phyloP scores from a whole-genome alignment of 2,329 filamentous ascomycete genomes.

The Cordyceps fumosorosea region DNA sequence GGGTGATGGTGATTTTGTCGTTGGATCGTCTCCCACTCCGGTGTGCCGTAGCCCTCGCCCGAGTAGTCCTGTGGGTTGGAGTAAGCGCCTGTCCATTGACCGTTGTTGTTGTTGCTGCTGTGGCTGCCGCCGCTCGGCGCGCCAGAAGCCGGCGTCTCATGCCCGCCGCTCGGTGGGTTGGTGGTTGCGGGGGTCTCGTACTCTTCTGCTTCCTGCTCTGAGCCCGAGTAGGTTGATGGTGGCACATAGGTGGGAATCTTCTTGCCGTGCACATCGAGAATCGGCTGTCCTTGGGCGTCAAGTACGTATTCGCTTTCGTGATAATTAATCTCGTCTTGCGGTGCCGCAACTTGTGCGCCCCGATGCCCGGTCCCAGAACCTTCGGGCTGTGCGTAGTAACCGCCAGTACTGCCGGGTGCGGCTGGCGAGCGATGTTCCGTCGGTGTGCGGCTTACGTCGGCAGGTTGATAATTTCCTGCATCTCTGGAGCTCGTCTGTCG shows the following conservation, averaged over 20 bases:
- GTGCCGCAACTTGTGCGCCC: not conserved
- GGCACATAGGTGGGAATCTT: conserved; percentile 47
- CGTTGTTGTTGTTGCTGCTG: conserved; percentile 4
- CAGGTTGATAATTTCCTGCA: conserved; percentile 21
- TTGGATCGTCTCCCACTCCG: conserved; percentile 70
- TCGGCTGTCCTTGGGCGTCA: conserved; percentile 54
- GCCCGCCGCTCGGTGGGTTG: conserved; percentile 30
- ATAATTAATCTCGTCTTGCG: conserved; percentile 9
- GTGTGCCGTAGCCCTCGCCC: conserved; percentile 58
- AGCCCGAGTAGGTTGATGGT: conserved; percentile 38
- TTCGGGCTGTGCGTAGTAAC: conserved; percentile 2
- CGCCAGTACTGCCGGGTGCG: not conserved
- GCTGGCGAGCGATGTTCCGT: conserved; percentile 1
- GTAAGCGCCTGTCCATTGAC: conserved; percentile 38
- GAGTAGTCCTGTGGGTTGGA: conserved; percentile 52
- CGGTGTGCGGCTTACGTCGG: conserved; percentile 17
- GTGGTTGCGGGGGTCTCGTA: conserved; percentile 48
- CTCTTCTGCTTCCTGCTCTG: conserved; percentile 50
- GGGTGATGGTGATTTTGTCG: conserved; percentile 68
- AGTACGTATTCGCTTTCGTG: conserved; percentile 61
- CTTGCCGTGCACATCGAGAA: conserved; percentile 54
- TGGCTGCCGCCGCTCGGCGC: conserved; percentile 17
- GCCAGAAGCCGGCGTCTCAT: conserved; percentile 26
- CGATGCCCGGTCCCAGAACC: conserved; percentile 14
- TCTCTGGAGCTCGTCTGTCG: conserved; percentile 43